phyloP scores from a whole-genome alignment of 2,329 filamentous ascomycete genomes.

The Penicillium sp. region DNA sequence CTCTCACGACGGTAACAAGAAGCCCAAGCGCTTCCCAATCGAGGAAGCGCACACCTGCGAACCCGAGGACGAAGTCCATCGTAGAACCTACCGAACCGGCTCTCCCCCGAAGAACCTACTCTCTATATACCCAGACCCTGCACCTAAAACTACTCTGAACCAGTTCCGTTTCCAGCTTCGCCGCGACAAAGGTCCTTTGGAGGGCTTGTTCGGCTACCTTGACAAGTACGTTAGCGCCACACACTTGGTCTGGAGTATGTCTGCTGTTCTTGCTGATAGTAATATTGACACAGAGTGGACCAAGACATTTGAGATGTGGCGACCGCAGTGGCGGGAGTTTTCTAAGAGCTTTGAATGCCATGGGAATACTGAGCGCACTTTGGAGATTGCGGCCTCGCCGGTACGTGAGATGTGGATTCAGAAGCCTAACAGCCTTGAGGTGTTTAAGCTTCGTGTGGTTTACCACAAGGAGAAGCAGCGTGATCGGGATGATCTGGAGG shows the following conservation, averaged over 20 bases:
- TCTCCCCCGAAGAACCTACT: background rate
- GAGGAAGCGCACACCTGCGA: background rate
- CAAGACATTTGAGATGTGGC: background rate
- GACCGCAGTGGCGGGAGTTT: background rate
- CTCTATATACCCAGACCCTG: background rate
- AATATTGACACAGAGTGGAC: background rate
- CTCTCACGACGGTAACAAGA: background rate
- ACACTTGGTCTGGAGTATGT: slow-evolving; percentile 5
- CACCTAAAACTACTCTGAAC: background rate
- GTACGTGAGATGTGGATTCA: background rate
- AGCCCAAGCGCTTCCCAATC: background rate
- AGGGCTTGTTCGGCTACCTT: background rate
- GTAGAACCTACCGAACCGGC: background rate
- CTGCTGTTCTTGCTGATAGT: background rate
- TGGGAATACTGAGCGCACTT: background rate
- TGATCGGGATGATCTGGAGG: background rate
- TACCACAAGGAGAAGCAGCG: background rate
- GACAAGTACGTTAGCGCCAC: background rate
- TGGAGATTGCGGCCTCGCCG: background rate
- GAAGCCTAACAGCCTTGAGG: background rate
- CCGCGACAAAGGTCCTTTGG: background rate
- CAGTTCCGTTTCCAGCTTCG: slow-evolving; percentile 1
- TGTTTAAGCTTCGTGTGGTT: background rate
- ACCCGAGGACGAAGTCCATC: background rate
- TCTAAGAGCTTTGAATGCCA: background rate